Percentiles rank a stretch among this genome's conserved stretches.
Conservation (phyloP, 495 filamentous ascomycete species). For the Cladorrhinum samala region DNA sequence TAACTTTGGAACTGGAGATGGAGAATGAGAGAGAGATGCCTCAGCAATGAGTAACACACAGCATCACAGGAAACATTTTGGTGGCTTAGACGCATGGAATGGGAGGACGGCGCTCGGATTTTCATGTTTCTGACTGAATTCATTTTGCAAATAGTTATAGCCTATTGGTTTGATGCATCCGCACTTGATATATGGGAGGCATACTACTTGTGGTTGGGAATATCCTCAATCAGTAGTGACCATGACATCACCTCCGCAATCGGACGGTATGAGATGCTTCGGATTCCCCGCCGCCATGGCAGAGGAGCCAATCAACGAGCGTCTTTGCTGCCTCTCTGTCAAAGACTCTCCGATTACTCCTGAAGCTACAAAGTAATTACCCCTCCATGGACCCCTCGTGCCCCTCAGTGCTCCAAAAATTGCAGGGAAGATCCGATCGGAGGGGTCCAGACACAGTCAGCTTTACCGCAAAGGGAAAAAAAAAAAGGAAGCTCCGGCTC, state of each 20-base stretch:
- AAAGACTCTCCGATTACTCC: too few species aligned
- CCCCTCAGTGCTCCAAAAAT: not conserved
- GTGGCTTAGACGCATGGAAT: not conserved
- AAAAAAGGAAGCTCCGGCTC: not conserved
- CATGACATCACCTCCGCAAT: slow-evolving; percentile 19
- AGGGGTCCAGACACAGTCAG: not conserved
- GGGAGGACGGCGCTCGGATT: too few species aligned
- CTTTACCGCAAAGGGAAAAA: not conserved
- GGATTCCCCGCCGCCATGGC: too few species aligned
- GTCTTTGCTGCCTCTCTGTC: too few species aligned
- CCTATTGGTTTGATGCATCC: too few species aligned
- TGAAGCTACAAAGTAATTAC: too few species aligned
- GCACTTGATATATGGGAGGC: too few species aligned
- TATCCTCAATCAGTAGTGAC: too few species aligned
- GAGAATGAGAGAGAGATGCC: not conserved
- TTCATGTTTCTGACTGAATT: too few species aligned
- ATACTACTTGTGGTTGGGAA: not conserved
- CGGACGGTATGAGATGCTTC: slow-evolving; percentile 9
- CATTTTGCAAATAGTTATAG: too few species aligned
- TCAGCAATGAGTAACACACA: not conserved
- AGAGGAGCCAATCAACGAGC: too few species aligned
- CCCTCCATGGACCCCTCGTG: not conserved
- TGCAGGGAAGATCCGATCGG: not conserved
- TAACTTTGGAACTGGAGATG: not conserved
- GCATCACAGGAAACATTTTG: not conserved